Conservation (phyloP, 1,284 basidiomycete species). For the Agaricales sp. region DNA sequence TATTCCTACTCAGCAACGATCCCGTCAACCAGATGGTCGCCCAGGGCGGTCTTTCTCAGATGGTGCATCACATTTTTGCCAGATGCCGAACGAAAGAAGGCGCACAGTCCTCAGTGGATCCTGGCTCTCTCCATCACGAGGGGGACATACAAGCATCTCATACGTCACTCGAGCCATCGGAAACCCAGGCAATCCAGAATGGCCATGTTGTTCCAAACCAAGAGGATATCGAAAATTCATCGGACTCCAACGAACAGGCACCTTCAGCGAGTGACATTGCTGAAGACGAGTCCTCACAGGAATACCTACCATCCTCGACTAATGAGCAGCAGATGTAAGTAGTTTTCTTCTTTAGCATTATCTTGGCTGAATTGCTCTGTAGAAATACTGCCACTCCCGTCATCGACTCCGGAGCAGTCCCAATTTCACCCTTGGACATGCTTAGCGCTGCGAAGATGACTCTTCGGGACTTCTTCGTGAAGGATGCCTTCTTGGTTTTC, state of each 20-base stretch:
- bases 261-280: no score
- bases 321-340: no score
- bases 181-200: no score
- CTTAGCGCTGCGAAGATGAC: constrained; percentile 23
- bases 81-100: constrained; percentile 41
- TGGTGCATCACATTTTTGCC: constrained; percentile 92
- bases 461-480: constrained; percentile 80
- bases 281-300: no score
- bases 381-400: neutral
- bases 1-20: constrained; percentile 85
- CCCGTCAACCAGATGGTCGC: constrained; percentile 93
- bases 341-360: neutral
- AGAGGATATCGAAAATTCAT: no score
- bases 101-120: constrained; percentile 10
- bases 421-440: neutral
- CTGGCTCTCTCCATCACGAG: no score
- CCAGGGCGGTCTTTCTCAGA: constrained; percentile 92
- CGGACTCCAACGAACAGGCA: no score
- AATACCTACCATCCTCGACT: no score
- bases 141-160: no score
- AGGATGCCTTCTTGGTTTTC: constrained; percentile 95
- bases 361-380: neutral
- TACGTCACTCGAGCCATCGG: no score
- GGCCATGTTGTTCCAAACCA: no score
- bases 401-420: neutral